phyloP scores from a whole-genome alignment of 2,329 filamentous ascomycete species.

The Pseudocercospora eumusae region DNA sequence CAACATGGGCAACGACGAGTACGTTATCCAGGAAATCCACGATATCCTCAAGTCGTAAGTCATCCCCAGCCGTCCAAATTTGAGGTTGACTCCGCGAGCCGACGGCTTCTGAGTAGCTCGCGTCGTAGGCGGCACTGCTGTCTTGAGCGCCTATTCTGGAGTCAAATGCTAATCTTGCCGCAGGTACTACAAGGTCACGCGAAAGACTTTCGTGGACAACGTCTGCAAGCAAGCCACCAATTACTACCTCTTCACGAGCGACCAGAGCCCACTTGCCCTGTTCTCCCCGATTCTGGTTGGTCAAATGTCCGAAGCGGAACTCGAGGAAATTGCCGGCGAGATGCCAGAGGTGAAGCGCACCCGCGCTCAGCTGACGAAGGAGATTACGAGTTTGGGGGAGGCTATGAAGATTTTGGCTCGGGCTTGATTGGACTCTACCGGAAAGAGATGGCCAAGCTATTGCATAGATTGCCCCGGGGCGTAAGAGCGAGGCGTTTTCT shows the following conservation, averaged over 20 bases:
- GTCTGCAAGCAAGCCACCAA: constrained; percentile 61
- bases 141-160: not conserved
- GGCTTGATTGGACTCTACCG: not conserved
- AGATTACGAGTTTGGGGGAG: constrained; percentile 44
- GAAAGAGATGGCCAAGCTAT: not conserved
- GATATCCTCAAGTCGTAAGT: constrained; percentile 53
- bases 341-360: constrained; percentile 46
- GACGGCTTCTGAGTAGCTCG: not conserved
- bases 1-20: constrained; percentile 43
- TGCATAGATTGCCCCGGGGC: not conserved
- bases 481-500: not conserved
- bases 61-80: no score
- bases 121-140: not conserved
- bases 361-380: constrained; percentile 48
- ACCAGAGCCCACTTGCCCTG: constrained; percentile 54
- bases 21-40: constrained; percentile 56
- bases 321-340: constrained; percentile 62
- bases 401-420: constrained; percentile 25
- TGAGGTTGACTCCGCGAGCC: no score
- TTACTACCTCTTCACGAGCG: constrained; percentile 55
- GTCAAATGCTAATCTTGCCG: not conserved
- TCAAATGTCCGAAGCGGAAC: constrained; percentile 49
- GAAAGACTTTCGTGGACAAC: constrained; percentile 63
- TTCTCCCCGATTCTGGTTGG: constrained; percentile 57
- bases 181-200: constrained; percentile 57